These are phyloP conservation scores for Centella asiatica DNA, from an alignment of 129 eudicot species.

Conservation along the genomic window DNA sequence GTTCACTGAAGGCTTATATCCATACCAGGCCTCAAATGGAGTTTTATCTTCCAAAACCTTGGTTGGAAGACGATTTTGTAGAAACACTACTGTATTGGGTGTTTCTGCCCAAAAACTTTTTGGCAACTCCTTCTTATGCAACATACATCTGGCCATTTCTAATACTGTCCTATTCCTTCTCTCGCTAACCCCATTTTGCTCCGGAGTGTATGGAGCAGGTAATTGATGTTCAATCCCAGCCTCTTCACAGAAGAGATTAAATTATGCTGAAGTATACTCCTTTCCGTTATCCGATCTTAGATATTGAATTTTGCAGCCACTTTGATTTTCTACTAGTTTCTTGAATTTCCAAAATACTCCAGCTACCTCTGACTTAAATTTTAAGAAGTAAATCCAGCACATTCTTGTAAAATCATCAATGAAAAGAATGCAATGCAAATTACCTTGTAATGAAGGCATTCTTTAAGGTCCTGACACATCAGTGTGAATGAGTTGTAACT, in stretches of 20 bases:
- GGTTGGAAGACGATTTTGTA: constrained; percentile 3
- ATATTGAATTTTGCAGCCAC: too few species aligned
- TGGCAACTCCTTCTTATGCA: not conserved
- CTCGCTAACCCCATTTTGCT: constrained; percentile 3
- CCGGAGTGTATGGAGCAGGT: constrained; percentile 1
- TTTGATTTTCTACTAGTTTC: too few species aligned
- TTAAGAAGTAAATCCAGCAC: not conserved
- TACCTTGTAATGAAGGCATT: too few species aligned
- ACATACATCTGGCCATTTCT: too few species aligned
- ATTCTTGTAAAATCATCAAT: too few species aligned
- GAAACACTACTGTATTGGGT: not conserved
- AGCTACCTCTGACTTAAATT: not conserved
- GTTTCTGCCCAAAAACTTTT: not conserved
- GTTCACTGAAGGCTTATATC: constrained; percentile 3
- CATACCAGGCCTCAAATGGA: constrained; percentile 8
- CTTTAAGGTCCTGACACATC: too few species aligned
- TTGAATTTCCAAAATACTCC: too few species aligned
- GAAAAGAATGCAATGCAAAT: not conserved
- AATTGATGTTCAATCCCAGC: too few species aligned
- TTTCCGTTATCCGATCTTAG: too few species aligned
- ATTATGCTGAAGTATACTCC: too few species aligned
- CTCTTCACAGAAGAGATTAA: too few species aligned
- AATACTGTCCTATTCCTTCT: not conserved
- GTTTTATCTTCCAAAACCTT: not conserved
- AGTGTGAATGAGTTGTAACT: too few species aligned